Percentiles rank a stretch among this genome's conserved stretches.
phyloP scores from a whole-genome alignment of 768 basidiomycete genomes.

The Lanmaoa rubissima region DNA sequence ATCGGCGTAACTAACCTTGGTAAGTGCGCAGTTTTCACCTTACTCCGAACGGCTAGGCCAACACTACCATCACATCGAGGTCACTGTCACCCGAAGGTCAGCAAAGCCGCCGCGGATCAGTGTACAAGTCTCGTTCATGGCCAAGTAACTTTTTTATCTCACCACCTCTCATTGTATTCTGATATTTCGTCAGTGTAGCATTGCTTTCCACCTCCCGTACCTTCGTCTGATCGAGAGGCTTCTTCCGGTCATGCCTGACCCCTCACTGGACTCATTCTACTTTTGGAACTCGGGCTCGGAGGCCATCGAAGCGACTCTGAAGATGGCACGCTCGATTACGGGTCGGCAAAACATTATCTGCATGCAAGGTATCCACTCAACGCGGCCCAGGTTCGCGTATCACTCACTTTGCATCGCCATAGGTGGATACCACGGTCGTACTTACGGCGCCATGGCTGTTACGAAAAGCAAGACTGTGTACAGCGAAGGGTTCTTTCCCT shows the following conservation, averaged over 20 bases:
- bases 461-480: slow-evolving; percentile 96
- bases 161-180: background rate
- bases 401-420: background rate
- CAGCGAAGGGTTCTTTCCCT: slow-evolving; percentile 69
- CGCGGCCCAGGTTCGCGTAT: background rate
- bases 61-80: slow-evolving; percentile 41
- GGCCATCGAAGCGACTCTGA: slow-evolving; percentile 86
- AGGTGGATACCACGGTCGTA: slow-evolving; percentile 90
- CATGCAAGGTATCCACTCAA: slow-evolving; percentile 67
- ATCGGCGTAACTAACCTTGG: slow-evolving; percentile 88
- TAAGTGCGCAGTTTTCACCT: slow-evolving; percentile 28
- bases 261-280: slow-evolving; percentile 92
- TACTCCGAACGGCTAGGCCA: background rate
- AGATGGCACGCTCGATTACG: slow-evolving; percentile 79
- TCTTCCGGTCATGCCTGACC: slow-evolving; percentile 85
- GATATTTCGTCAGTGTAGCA: slow-evolving; percentile 66
- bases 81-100: slow-evolving; percentile 85
- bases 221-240: slow-evolving; percentile 82
- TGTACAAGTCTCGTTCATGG: slow-evolving; percentile 77
- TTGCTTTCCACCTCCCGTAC: slow-evolving; percentile 85
- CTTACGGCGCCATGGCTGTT: slow-evolving; percentile 89
- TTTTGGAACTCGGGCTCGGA: slow-evolving; percentile 97
- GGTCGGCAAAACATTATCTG: slow-evolving; percentile 83
- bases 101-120: slow-evolving; percentile 86
- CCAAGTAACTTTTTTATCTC: slow-evolving; percentile 47